phyloP scores from a whole-genome alignment of 1,284 basidiomycete genomes.

The Polyporus tsugae region DNA sequence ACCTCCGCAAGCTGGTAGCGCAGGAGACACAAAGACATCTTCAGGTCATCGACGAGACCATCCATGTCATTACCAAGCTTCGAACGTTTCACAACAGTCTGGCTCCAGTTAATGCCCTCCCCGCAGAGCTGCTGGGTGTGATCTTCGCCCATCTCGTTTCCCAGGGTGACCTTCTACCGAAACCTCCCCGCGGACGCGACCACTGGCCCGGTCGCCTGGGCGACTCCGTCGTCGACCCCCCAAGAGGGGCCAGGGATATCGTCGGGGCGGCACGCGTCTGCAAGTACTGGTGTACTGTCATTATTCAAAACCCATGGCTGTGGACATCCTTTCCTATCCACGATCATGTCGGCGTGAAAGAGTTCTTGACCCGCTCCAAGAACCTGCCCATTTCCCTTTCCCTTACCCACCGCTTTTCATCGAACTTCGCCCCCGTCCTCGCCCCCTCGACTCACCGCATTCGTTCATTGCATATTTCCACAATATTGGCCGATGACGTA shows the following conservation, averaged over 20 bases:
- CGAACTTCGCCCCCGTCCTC: background rate
- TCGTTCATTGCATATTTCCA: constrained; percentile 1
- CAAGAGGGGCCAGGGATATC: background rate
- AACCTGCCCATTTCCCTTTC: background rate
- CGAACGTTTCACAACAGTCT: background rate
- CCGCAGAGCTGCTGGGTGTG: background rate
- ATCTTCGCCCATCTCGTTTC: background rate
- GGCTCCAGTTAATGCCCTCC: background rate
- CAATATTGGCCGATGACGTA: background rate
- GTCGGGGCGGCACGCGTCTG: background rate
- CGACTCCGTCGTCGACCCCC: background rate
- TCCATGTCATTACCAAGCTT: background rate
- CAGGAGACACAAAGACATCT: background rate
- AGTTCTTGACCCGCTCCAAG: constrained; percentile 8
- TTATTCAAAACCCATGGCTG: background rate
- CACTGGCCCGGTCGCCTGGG: background rate
- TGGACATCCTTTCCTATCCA: constrained; percentile 1
- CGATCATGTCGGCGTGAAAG: background rate
- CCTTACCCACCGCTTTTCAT: background rate
- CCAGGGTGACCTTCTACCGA: background rate
- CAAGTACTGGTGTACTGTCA: constrained; percentile 3
- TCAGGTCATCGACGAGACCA: background rate
- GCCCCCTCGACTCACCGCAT: background rate
- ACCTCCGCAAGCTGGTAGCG: background rate
- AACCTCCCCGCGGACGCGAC: background rate